Percentiles rank a stretch among this genome's conserved stretches.
Conservation (phyloP, 768 basidiomycete species). For the Daedalea quercina region DNA sequence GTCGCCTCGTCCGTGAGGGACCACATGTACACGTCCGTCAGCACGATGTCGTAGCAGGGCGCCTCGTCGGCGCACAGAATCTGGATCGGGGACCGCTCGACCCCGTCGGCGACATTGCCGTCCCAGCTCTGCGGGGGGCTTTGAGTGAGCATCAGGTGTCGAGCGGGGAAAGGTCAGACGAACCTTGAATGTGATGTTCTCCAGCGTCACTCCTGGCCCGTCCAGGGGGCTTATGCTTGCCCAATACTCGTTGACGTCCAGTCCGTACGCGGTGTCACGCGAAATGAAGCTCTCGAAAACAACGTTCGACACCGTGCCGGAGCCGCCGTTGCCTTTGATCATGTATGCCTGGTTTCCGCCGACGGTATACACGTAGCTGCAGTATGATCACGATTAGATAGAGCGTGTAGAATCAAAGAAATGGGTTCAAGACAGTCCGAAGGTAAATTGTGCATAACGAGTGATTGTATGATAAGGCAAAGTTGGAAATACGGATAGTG, state of each 20-base stretch:
- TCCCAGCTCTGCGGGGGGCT: constrained; percentile 19
- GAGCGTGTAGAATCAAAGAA: not conserved
- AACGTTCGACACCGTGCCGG: constrained; percentile 22
- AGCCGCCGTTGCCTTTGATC: constrained; percentile 22
- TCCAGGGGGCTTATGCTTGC: constrained; percentile 13
- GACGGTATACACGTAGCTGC: constrained; percentile 20
- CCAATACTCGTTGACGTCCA: constrained; percentile 25
- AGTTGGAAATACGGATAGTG: not conserved
- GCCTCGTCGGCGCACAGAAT: constrained; percentile 21
- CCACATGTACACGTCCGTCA: constrained; percentile 25
- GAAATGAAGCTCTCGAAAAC: constrained; percentile 23
- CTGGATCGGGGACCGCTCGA: constrained; percentile 19
- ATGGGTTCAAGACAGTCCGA: too few relatives aligned
- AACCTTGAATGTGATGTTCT: constrained; percentile 23
- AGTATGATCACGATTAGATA: not conserved
- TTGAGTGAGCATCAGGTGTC: not conserved
- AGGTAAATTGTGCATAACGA: too few relatives aligned
- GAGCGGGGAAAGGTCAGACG: not conserved
- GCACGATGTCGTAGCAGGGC: constrained; percentile 21
- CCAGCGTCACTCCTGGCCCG: constrained; percentile 21
- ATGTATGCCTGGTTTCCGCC: constrained; percentile 26
- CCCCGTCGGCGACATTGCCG: constrained; percentile 20
- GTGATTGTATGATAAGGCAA: too few relatives aligned
- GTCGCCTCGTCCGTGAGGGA: constrained; percentile 18
- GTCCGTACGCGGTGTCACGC: constrained; percentile 22